These are phyloP conservation scores for Komagataella mondaviorum DNA, from an alignment of 805 yeast genomes.

Conservation along the genomic window DNA sequence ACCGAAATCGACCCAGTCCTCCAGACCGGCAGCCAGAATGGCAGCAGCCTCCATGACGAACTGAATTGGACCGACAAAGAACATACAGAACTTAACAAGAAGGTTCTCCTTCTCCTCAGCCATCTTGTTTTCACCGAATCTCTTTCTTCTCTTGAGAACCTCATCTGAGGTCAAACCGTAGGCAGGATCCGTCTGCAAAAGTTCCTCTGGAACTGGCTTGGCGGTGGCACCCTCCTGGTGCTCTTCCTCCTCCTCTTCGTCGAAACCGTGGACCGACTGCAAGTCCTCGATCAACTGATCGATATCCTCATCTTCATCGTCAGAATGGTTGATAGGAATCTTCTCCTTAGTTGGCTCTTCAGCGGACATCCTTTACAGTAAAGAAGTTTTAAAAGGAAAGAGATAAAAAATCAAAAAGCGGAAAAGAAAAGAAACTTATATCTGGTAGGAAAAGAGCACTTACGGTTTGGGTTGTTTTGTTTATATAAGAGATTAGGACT, in stretches of 20 bases:
- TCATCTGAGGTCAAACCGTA: constrained; percentile 70
- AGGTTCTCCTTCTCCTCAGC: constrained; percentile 77
- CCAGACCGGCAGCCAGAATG: constrained; percentile 86
- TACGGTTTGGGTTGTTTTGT: neutral
- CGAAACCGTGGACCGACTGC: constrained; percentile 50
- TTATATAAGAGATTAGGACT: neutral
- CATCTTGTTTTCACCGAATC: constrained; percentile 84
- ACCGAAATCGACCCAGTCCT: constrained; percentile 99
- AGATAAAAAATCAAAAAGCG: neutral
- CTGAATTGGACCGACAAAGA: constrained; percentile 92
- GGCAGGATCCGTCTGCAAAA: constrained; percentile 70
- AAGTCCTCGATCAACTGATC: constrained; percentile 67
- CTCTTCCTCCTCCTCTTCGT: constrained; percentile 36
- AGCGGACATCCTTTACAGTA: constrained; percentile 6
- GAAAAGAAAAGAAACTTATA: neutral
- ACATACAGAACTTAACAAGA: constrained; percentile 67
- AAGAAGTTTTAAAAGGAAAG: neutral
- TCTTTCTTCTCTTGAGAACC: constrained; percentile 74
- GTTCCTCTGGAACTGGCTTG: constrained; percentile 77
- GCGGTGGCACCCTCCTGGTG: constrained; percentile 36
- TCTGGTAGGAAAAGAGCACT: neutral
- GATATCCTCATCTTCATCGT: constrained; percentile 57
- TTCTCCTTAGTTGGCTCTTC: constrained; percentile 14
- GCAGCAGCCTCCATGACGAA: constrained; percentile 98
- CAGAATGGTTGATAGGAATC: constrained; percentile 22